phyloP scores from a whole-genome alignment of 495 filamentous ascomycete genomes.

The Trichoderma virens region DNA sequence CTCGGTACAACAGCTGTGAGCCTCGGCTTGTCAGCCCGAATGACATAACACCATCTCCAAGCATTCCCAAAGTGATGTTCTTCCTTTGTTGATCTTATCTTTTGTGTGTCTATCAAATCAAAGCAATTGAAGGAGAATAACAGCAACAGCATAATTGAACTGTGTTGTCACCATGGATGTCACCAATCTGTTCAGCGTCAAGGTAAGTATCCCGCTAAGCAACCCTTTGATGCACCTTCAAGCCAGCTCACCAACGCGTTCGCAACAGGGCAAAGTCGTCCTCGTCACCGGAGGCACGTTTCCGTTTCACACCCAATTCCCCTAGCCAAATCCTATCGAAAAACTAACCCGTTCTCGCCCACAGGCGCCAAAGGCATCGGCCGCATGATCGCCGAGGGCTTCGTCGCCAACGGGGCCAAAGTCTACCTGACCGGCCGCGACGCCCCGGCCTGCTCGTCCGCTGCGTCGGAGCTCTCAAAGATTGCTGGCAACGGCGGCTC shows the following conservation, averaged over 20 bases:
- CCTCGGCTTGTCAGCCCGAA: too few species aligned
- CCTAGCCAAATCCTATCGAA: not conserved
- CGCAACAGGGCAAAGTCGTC: constrained; percentile 28
- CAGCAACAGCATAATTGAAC: too few species aligned
- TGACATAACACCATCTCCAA: too few species aligned
- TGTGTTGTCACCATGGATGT: constrained; percentile 40
- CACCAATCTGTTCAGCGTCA: constrained; percentile 49
- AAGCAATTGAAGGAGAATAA: too few species aligned
- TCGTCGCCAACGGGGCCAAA: constrained; percentile 68
- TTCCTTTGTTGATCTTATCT: too few species aligned
- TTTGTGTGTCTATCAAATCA: too few species aligned
- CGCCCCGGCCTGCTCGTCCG: constrained; percentile 26
- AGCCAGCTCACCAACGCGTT: not conserved
- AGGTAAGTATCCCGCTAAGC: constrained; percentile 33
- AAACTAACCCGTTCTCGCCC: not conserved
- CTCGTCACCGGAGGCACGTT: constrained; percentile 31
- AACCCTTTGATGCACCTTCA: not conserved
- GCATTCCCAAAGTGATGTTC: too few species aligned
- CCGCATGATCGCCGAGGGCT: constrained; percentile 76
- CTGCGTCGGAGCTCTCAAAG: constrained; percentile 20
- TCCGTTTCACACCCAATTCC: not conserved
- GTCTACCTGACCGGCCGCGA: constrained; percentile 77
- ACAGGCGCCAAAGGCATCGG: constrained; percentile 52
- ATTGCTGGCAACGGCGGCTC: not conserved
- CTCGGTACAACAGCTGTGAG: too few species aligned